phyloP scores from a whole-genome alignment of 331 rosid genomes.

The Malus hybrid region DNA sequence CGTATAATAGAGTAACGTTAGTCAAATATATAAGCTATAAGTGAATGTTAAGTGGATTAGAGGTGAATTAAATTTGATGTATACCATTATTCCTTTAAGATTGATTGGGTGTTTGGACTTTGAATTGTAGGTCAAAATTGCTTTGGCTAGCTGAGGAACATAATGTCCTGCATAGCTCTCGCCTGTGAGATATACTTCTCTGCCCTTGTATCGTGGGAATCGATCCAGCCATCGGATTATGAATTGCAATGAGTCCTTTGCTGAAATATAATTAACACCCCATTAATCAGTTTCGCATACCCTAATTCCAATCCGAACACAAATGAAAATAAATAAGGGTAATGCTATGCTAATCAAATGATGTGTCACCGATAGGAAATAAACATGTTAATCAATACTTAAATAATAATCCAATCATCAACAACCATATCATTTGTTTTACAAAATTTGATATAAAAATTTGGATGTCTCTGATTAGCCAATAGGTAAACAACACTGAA shows the following conservation, averaged over 20 bases:
- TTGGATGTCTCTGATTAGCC: too few relatives aligned
- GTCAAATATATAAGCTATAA: not conserved
- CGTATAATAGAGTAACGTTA: not conserved
- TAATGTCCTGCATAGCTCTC: conserved; percentile 99
- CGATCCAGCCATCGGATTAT: conserved; percentile 78
- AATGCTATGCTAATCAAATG: too few relatives aligned
- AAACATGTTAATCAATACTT: too few relatives aligned
- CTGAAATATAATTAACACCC: conserved; percentile 25
- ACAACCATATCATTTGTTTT: too few relatives aligned
- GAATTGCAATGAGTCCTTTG: conserved; percentile 72
- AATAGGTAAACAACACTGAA: not conserved
- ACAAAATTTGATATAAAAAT: too few relatives aligned
- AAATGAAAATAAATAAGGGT: not conserved
- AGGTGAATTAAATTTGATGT: too few relatives aligned
- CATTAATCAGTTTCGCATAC: not conserved
- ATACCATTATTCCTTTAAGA: conserved; percentile 85
- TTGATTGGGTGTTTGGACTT: conserved; percentile 50
- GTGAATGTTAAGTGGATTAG: too few relatives aligned
- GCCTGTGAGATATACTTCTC: conserved; percentile 71
- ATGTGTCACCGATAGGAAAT: too few relatives aligned
- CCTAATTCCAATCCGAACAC: not conserved
- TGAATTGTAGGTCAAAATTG: conserved; percentile 50
- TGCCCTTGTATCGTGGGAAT: conserved; percentile 65
- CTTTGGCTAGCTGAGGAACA: conserved; percentile 84
- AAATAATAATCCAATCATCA: too few relatives aligned